These are phyloP conservation scores for Syzygium aromaticum DNA, from an alignment of 345 rosid species.

Conservation along the genomic window DNA sequence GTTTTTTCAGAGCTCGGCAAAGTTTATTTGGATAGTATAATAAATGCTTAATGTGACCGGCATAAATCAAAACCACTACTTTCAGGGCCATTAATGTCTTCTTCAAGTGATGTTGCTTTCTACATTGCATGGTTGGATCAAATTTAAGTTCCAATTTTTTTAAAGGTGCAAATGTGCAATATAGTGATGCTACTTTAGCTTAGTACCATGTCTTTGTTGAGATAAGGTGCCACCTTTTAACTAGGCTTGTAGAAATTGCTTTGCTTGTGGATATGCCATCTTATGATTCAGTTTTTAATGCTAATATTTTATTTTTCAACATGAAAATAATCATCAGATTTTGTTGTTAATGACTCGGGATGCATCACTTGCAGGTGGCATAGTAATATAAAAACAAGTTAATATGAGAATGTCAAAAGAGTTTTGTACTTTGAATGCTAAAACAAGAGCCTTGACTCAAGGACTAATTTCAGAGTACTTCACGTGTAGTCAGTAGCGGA, in stretches of 20 bases:
- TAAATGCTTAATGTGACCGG: background rate
- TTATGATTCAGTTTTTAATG: background rate
- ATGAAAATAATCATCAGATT: background rate
- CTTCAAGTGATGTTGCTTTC: background rate
- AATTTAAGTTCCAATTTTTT: background rate
- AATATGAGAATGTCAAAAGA: background rate
- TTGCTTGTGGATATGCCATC: background rate
- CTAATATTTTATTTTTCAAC: background rate
- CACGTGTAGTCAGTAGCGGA: constrained; percentile 34
- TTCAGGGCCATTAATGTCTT: background rate
- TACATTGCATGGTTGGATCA: background rate
- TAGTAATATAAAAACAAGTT: background rate
- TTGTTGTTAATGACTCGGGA: background rate
- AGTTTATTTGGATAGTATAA: background rate
- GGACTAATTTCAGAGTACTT: background rate
- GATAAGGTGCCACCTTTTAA: background rate
- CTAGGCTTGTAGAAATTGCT: background rate
- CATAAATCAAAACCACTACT: background rate
- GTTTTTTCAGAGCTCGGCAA: background rate
- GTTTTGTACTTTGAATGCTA: background rate
- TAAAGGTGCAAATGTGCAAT: background rate
- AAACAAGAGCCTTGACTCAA: background rate
- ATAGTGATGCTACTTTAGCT: background rate
- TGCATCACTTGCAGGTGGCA: background rate
- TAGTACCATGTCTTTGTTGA: background rate